These are phyloP conservation scores for Lojkania enalia DNA, from an alignment of 2,329 filamentous ascomycete species.

Conservation along the genomic window DNA sequence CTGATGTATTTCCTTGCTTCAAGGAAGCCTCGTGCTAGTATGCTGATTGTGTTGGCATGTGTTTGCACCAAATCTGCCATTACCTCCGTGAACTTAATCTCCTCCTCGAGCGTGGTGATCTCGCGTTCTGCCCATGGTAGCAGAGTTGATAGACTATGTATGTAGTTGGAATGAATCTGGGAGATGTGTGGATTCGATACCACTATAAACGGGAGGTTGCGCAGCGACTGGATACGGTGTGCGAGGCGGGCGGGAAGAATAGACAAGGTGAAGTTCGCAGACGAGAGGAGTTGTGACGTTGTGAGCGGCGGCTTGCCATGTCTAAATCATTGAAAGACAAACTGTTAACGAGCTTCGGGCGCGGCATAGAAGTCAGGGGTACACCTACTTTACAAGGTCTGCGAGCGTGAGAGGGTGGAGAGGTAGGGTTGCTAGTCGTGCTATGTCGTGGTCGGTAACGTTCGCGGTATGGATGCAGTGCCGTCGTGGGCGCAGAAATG, in stretches of 20 bases:
- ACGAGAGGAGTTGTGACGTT: conserved; percentile 76
- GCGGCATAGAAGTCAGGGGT: background rate
- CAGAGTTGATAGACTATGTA: conserved; percentile 87
- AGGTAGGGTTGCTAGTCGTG: conserved; percentile 73
- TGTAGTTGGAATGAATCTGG: conserved; percentile 93
- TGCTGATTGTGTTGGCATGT: conserved; percentile 91
- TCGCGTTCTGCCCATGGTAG: conserved; percentile 77
- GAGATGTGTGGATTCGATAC: conserved; percentile 97
- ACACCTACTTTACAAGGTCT: conserved; percentile 78
- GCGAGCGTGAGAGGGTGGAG: conserved; percentile 82
- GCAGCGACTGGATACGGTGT: conserved; percentile 87
- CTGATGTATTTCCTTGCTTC: conserved; percentile 91
- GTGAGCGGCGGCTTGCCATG: conserved; percentile 84
- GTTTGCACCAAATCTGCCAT: conserved; percentile 95
- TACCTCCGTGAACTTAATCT: conserved; percentile 87
- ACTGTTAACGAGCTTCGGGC: conserved; percentile 11
- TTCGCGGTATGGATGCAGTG: conserved; percentile 43
- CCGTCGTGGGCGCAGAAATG: conserved; percentile 22
- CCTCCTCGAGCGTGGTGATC: conserved; percentile 80
- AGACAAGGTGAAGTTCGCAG: conserved; percentile 92
- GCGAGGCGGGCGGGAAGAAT: conserved; percentile 91
- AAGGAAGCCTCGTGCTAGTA: conserved; percentile 87
- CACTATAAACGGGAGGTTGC: conserved; percentile 95
- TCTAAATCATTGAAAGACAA: conserved; percentile 41
- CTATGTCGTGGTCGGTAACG: conserved; percentile 73